Base-by-base conservation (phyloP, 139 green algal species). In the Bryopsis sp. region DNA sequence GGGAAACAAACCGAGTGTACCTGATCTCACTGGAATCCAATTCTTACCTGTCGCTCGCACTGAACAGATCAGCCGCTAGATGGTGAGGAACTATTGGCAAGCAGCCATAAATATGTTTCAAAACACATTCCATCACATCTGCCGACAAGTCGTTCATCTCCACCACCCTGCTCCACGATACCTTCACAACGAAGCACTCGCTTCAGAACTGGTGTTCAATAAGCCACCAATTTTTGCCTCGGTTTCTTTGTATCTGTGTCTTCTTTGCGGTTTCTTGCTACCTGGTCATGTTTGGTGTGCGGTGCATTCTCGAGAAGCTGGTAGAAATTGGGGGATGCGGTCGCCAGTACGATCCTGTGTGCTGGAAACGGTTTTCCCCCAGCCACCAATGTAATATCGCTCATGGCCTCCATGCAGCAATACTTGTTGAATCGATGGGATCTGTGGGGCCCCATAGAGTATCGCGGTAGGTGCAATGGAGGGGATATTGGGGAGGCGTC, bases 1-100 rank as follows among this genome's bases (percentile, higher is more conserved):
- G n/a, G n/a, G n/a, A n/a, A n/a, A n/a, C n/a, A n/a, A n/a, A n/a
- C n/a, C n/a, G n/a, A n/a, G n/a, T n/a, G n/a, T n/a, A n/a, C n/a
- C n/a, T n/a, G n/a, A n/a, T n/a, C n/a, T n/a, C n/a, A n/a, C n/a
- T n/a, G n/a, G n/a, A n/a, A n/a, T n/a, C n/a, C n/a, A n/a, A n/a
- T n/a, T n/a, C n/a, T n/a, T n/a, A 54, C 43, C 43, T 54, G 43
- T 54, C 43, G 19, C 43, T 54, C 43, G 43, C 43, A 54, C 43
- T 54, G 43, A 54, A 54, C 11, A 54, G 43, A 11, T 54, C 43
- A 26, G 43, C 43, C 11, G 43, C 43, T 54, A 11, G 11, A 19
- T 54, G 15, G 15, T 54, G 15, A 11, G 43, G 43, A 26, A 54
- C 19, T 19, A 19, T 54, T 11, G 19, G 15, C 43, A 54, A 19